Conservation (phyloP, 1,284 basidiomycete species). For the Ceratobasidium sp. region DNA sequence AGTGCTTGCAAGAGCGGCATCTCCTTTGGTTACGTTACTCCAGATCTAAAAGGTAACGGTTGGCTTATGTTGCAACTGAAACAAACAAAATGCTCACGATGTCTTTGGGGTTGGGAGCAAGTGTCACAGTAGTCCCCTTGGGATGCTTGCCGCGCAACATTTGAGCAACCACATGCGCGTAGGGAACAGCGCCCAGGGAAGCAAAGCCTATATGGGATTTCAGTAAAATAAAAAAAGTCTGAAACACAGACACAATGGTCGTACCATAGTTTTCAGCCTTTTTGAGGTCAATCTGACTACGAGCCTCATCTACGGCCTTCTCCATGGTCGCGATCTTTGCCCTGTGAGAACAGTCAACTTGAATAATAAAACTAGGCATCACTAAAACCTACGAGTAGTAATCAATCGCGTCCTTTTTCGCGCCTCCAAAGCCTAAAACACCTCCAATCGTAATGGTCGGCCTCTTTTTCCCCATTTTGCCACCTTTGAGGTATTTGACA, state of each 20-base stretch:
- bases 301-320: slow-evolving; percentile 80
- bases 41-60: slow-evolving; percentile 80
- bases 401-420: slow-evolving; percentile 83
- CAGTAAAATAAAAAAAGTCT: slow-evolving; percentile 12
- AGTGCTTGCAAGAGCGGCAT: slow-evolving; percentile 72
- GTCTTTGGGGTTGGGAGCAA: slow-evolving; percentile 88
- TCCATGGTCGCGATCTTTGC: slow-evolving; percentile 79
- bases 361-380: slow-evolving; percentile 3
- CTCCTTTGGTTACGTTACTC: slow-evolving; percentile 83
- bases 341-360: slow-evolving; percentile 40
- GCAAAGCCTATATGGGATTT: slow-evolving; percentile 74
- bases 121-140: slow-evolving; percentile 72
- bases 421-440: slow-evolving; percentile 77
- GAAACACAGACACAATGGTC: slow-evolving; percentile 39
- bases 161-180: slow-evolving; percentile 86
- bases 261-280: slow-evolving; percentile 83
- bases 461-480: slow-evolving; percentile 75
- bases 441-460: slow-evolving; percentile 80
- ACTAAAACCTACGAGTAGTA: slow-evolving; percentile 76
- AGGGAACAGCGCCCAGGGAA: slow-evolving; percentile 91
- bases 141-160: slow-evolving; percentile 73
- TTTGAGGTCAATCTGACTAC: slow-evolving; percentile 73
- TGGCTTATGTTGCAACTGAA: slow-evolving; percentile 33
- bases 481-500: slow-evolving; percentile 85
- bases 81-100: slow-evolving; percentile 64